phyloP scores from a whole-genome alignment of 1,284 basidiomycete species.

The Malassezia pachydermatis region DNA sequence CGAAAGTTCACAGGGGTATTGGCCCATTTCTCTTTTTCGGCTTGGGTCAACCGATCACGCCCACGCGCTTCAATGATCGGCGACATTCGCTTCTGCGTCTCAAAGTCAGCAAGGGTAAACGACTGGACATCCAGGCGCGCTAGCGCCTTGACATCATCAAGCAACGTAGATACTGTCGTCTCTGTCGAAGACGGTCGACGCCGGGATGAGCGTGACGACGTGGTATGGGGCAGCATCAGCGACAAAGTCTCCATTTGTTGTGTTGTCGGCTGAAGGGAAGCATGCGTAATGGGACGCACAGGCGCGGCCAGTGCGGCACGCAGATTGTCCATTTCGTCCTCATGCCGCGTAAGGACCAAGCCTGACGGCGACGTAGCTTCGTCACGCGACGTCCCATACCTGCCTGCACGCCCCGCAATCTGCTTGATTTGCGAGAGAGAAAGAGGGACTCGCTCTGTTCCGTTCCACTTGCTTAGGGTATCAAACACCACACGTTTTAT shows the following conservation, averaged over 20 bases:
- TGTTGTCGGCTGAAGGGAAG: conserved; percentile 49
- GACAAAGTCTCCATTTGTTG: conserved; percentile 47
- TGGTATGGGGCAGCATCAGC: conserved; percentile 47
- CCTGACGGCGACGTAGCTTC: conserved; percentile 23
- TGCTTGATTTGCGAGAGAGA: conserved; percentile 80
- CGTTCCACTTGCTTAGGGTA: conserved; percentile 63
- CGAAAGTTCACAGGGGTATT: conserved; percentile 51
- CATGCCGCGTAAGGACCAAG: conserved; percentile 58
- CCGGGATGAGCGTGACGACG: conserved; percentile 16
- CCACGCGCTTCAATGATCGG: conserved; percentile 46
- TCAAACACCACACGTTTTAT: conserved; percentile 85
- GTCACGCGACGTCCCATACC: conserved; percentile 59
- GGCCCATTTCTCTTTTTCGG: conserved; percentile 54
- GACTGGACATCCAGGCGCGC: conserved; percentile 53
- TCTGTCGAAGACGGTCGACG: conserved; percentile 42
- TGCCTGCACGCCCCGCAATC: conserved; percentile 87
- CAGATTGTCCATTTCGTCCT: conserved; percentile 61
- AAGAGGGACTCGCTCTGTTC: conserved; percentile 54
- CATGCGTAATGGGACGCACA: conserved; percentile 51
- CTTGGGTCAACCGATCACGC: conserved; percentile 52
- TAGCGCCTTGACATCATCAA: conserved; percentile 53
- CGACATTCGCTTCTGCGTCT: conserved; percentile 48
- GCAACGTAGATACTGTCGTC: conserved; percentile 49
- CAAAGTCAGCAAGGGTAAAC: conserved; percentile 49
- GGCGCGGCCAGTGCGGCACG: conserved; percentile 51